A percentile compares a stretch with the other conserved stretches of the same genome.
Evolutionary conservation across 495 filamentous ascomycete species (phyloP).

Genomic region (Podospora anserina): DNA sequence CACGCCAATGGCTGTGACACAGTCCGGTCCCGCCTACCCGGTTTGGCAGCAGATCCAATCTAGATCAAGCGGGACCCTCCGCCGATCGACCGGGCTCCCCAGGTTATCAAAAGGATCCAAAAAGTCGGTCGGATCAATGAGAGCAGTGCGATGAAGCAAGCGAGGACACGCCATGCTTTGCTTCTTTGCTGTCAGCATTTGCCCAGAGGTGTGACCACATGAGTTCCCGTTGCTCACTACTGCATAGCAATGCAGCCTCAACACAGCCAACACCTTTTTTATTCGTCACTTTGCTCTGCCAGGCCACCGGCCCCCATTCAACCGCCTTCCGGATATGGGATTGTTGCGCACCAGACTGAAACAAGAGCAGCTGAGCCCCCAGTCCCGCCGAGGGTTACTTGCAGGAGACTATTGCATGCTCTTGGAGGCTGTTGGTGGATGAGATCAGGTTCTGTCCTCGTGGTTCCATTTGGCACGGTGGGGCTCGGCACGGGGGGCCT

Average conservation of each 20-base stretch:
- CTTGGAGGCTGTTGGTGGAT: neutral
- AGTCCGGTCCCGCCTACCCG: conserved; percentile 22
- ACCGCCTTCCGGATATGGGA: neutral
- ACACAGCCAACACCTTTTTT: neutral
- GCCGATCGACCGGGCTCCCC: conserved; percentile 22
- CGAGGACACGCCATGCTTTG: neutral
- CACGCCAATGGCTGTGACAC: conserved; percentile 16
- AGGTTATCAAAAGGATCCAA: conserved; percentile 18
- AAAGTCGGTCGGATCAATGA: conserved; percentile 29
- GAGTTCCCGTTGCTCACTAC: neutral
- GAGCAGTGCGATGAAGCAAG: conserved; percentile 6
- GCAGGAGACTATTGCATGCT: neutral
- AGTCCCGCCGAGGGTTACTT: neutral
- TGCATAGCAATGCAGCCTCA: neutral
- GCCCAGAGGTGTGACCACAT: conserved; percentile 3
- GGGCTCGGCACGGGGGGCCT: too few species aligned
- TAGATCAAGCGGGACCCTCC: conserved; percentile 25
- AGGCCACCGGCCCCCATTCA: neutral
- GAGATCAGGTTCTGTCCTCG: neutral
- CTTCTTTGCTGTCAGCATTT: neutral
- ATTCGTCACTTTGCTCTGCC: neutral
- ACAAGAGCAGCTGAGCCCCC: neutral
- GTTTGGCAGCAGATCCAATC: conserved; percentile 31
- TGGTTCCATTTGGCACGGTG: neutral
- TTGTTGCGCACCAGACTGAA: neutral